A percentile compares a stretch with the other conserved stretches of the same genome.
phyloP scores from a whole-genome alignment of 257 asterid genomes.

The Fraxinus pennsylvanica region DNA sequence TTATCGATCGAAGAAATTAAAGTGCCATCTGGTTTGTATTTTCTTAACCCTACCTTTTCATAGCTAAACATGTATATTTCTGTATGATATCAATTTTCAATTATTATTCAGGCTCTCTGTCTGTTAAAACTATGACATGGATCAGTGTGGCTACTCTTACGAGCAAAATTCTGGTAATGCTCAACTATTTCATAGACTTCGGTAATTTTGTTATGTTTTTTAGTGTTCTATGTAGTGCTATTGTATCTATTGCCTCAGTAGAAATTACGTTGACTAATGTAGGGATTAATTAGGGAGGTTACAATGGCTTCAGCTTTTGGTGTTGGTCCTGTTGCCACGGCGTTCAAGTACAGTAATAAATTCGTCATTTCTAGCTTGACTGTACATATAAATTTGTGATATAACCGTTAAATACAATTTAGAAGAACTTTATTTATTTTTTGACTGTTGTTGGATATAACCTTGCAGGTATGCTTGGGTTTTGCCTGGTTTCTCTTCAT shows the following conservation, averaged over 20 bases:
- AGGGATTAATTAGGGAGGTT: slow-evolving; percentile 47
- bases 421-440: not conserved
- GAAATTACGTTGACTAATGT: slow-evolving; percentile 6
- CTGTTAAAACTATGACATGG: slow-evolving; percentile 33
- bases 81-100: not conserved
- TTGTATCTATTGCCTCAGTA: not conserved
- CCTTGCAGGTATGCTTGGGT: slow-evolving; percentile 46
- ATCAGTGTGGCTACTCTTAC: slow-evolving; percentile 43
- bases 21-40: slow-evolving; percentile 24
- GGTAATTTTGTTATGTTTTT: not conserved
- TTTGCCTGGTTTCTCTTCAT: slow-evolving; percentile 49
- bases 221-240: not conserved
- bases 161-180: slow-evolving; percentile 47
- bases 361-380: not conserved
- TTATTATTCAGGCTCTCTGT: slow-evolving; percentile 26
- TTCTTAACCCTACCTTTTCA: not conserved
- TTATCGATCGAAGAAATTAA: slow-evolving; percentile 3
- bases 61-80: not conserved
- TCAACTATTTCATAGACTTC: not conserved
- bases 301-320: slow-evolving; percentile 47
- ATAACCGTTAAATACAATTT: not conserved
- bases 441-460: slow-evolving; percentile 14
- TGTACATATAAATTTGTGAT: not conserved
- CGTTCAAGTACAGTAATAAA: slow-evolving; percentile 34
- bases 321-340: slow-evolving; percentile 40